Percentiles rank a stretch among this genome's conserved stretches.
phyloP scores from a whole-genome alignment of 768 basidiomycete species.

The Lactarius quietus region DNA sequence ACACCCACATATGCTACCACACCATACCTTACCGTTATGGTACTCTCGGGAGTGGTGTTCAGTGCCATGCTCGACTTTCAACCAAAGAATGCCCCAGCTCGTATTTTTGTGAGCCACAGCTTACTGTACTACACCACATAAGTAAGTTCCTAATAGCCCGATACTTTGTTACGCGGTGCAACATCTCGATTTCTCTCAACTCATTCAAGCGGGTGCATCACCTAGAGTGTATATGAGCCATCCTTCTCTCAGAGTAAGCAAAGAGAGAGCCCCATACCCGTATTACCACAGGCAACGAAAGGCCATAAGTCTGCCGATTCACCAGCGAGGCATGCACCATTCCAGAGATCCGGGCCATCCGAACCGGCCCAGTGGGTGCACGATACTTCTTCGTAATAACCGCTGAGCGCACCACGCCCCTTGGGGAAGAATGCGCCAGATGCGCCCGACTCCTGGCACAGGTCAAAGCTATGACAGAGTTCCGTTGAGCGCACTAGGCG shows the following conservation, averaged over 20 bases:
- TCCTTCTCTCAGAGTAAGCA: neutral
- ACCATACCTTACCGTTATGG: no score
- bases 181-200: no score
- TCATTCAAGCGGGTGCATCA: no score
- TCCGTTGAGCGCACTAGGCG: neutral
- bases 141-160: no score
- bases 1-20: no score
- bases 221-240: neutral
- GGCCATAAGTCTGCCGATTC: slow-evolving; percentile 52
- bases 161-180: no score
- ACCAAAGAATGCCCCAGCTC: no score
- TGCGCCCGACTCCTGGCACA: slow-evolving; percentile 57
- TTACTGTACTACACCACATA: no score
- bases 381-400: slow-evolving; percentile 52
- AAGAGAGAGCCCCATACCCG: slow-evolving; percentile 36
- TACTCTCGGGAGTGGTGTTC: no score
- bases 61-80: no score
- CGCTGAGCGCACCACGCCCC: slow-evolving; percentile 51
- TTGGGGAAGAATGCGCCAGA: slow-evolving; percentile 52
- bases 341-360: slow-evolving; percentile 46
- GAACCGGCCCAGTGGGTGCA: slow-evolving; percentile 58
- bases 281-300: slow-evolving; percentile 47
- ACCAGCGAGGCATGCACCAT: slow-evolving; percentile 49
- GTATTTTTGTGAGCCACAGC: no score
- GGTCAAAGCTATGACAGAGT: slow-evolving; percentile 47